These are phyloP conservation scores for Globisporangium orthogonon DNA, from an alignment of 352 stramenopile genomes.

Conservation along the genomic window DNA sequence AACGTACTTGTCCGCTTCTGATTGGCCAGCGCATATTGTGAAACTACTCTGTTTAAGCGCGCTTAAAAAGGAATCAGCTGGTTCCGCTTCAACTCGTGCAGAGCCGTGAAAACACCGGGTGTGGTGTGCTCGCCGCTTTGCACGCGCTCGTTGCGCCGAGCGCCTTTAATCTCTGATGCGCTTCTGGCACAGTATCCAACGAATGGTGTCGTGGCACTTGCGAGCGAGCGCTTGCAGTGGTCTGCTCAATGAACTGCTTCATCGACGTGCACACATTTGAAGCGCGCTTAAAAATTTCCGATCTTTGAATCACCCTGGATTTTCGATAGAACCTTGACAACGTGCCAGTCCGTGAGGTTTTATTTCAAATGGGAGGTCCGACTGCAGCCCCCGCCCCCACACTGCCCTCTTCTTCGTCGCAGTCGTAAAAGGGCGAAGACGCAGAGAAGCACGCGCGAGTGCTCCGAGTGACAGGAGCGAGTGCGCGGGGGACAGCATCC, in stretches of 20 bases:
- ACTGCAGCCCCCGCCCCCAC: constrained; percentile 3
- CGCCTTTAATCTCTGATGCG: too few species aligned
- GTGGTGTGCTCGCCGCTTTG: not conserved
- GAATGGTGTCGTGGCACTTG: too few species aligned
- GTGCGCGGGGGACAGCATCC: not conserved
- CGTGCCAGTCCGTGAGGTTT: too few species aligned
- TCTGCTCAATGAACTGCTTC: too few species aligned
- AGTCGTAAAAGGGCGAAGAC: constrained; percentile 71
- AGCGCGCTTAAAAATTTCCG: constrained; percentile 22
- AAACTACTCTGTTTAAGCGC: too few species aligned
- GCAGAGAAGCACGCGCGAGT: constrained; percentile 4
- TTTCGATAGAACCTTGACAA: too few species aligned
- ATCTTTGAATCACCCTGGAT: not conserved
- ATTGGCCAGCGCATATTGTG: too few species aligned
- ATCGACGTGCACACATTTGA: constrained; percentile 4
- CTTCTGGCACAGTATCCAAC: too few species aligned
- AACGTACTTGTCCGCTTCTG: too few species aligned
- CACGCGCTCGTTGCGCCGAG: not conserved
- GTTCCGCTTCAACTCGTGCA: too few species aligned
- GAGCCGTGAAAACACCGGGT: not conserved
- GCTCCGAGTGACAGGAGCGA: constrained; percentile 7
- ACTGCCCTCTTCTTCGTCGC: constrained; percentile 16
- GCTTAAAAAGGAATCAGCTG: too few species aligned
- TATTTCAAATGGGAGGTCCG: not conserved
- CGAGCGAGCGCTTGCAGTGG: too few species aligned